phyloP scores from a whole-genome alignment of 352 stramenopile species.

The Phytopythium helicoides region DNA sequence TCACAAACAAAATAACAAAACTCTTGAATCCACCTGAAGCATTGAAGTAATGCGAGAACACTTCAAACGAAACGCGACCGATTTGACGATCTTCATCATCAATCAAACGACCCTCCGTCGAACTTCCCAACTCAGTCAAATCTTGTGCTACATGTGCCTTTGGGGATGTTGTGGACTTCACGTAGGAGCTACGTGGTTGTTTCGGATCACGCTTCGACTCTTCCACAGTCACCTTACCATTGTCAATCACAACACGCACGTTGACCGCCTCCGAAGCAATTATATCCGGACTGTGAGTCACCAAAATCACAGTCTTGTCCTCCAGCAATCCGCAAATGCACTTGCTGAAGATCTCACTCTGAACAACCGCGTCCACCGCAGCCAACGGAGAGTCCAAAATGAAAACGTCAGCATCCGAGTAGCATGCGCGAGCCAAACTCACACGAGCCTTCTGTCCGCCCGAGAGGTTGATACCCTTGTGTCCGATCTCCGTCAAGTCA shows the following conservation, averaged over 20 bases:
- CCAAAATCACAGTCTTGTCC: conserved; percentile 77
- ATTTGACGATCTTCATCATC: conserved; percentile 34
- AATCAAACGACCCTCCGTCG: no score
- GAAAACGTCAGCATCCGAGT: conserved; percentile 56
- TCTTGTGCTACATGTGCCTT: no score
- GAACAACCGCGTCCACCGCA: conserved; percentile 93
- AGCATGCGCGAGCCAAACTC: conserved; percentile 59
- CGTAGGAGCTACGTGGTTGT: no score
- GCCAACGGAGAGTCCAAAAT: conserved; percentile 92
- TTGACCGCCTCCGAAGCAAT: conserved; percentile 29
- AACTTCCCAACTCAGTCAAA: no score
- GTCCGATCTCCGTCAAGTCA: conserved; percentile 93
- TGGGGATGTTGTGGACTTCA: no score
- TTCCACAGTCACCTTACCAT: conserved; percentile 25
- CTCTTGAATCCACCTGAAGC: conserved; percentile 28
- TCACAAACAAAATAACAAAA: conserved; percentile 7
- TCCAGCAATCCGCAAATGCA: conserved; percentile 23
- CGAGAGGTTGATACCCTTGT: conserved; percentile 93
- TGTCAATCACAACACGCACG: no score
- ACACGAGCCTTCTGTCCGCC: conserved; percentile 91
- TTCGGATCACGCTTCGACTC: no score
- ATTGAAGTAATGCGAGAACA: conserved; percentile 42
- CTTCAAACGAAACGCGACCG: conserved; percentile 27
- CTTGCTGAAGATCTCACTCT: conserved; percentile 81
- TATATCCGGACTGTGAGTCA: conserved; percentile 88